Evolutionary conservation across 257 asterid species (phyloP), one percentile per base, ranked within the genome.

Genomic region (Solanum sitiens): DNA sequence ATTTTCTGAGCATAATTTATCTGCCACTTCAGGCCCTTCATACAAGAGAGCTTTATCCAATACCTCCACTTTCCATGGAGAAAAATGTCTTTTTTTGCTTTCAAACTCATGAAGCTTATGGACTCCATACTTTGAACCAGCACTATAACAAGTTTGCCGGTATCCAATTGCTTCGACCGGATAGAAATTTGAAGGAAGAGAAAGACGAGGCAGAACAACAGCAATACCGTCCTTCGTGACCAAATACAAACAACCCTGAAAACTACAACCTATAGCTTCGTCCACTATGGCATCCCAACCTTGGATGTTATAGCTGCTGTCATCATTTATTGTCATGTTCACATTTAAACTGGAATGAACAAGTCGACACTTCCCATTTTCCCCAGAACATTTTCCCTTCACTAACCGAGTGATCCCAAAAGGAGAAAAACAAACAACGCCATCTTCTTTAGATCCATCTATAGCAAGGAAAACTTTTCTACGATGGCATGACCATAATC

Each of bases 31-130:
- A 47, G 95, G 96, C 83, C 96, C 94, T 91, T 97, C 99, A 72
- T 89, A 92, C 83, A 94, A 74, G 89, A 95, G 94, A 88, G 93
- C 94, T 92, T 93, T 93, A 92, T 95, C 99, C 98, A 95, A 93
- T 85, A 95, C 91, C 92, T 95, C 99, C 90, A 95, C 92, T 92
- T 95, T 94, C 98, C 98, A 95, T 86, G 98, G 96, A 76, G 95
- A 88, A 94, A 91, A 87, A 73, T 91, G 93, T 59, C 86, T 91
- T 94, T 86, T 90, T 35, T 63, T 70, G 88, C 90, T 87, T 89
- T 88, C 91, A 79, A 89, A 75, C 83, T 90, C 96, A 88, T 87
- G 87, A 83, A 92, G 91, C 76, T 90, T 80, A 86, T 89, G 93
- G 80, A 92, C 91, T 83, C 89, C 91, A 47, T 88, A 70, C 59